Percentiles rank a stretch among this genome's conserved stretches.
Evolutionary conservation across 2,329 filamentous ascomycete species (phyloP).

Genomic region (Neofusicoccum kwambonambiense): DNA sequence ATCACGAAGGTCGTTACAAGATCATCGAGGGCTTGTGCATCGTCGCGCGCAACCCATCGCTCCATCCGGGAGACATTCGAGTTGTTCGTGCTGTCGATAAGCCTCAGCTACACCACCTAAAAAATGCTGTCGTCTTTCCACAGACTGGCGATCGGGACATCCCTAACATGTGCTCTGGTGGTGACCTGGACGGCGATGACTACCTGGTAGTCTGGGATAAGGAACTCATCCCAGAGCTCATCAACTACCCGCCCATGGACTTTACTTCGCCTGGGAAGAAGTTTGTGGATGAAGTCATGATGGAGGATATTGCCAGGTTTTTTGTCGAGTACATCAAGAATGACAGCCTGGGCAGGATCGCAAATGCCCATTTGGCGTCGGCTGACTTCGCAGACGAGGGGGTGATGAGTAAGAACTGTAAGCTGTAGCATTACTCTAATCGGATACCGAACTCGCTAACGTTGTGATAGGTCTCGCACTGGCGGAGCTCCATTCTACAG

Average conservation of each 20-base stretch:
- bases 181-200: conserved; percentile 93
- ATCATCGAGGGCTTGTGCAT: conserved; percentile 76
- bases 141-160: conserved; percentile 79
- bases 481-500: conserved; percentile 79
- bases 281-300: conserved; percentile 62
- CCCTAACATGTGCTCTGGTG: conserved; percentile 92
- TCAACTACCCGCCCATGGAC: conserved; percentile 77
- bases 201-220: conserved; percentile 92
- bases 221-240: conserved; percentile 60
- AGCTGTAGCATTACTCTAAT: conserved; percentile 28
- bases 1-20: conserved; percentile 55
- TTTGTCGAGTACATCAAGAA: conserved; percentile 94
- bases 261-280: conserved; percentile 61
- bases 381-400: conserved; percentile 65
- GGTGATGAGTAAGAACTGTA: conserved; percentile 67
- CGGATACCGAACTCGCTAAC: not conserved
- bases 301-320: conserved; percentile 75
- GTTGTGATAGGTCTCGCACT: conserved; percentile 59
- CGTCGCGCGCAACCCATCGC: conserved; percentile 85
- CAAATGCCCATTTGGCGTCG: conserved; percentile 74
- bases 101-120: conserved; percentile 70
- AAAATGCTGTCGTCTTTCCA: conserved; percentile 84
- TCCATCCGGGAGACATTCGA: conserved; percentile 89
- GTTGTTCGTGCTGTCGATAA: conserved; percentile 81
- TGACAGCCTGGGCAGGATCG: conserved; percentile 76